These are phyloP conservation scores for Capronia coronata DNA, from an alignment of 2,329 filamentous ascomycete species.

Conservation along the genomic window DNA sequence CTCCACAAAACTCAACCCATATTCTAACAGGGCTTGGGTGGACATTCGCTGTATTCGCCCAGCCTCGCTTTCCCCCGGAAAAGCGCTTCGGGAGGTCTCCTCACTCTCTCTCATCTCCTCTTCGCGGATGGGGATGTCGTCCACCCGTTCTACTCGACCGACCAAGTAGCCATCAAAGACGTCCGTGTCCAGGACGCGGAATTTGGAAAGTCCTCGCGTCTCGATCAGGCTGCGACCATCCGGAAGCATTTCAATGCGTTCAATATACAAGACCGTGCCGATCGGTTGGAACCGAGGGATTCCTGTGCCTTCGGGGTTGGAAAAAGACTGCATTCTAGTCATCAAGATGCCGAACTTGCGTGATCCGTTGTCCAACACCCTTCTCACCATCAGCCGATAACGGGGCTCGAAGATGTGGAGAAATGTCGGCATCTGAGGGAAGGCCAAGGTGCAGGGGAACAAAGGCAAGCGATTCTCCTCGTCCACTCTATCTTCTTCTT, in stretches of 20 bases:
- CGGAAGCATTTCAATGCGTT: slow-evolving; percentile 64
- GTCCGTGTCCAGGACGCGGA: slow-evolving; percentile 60
- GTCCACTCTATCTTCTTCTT: slow-evolving; percentile 50
- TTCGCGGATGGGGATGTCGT: slow-evolving; percentile 74
- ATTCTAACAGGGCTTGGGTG: slow-evolving; percentile 62
- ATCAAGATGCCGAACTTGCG: slow-evolving; percentile 81
- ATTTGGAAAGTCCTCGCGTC: slow-evolving; percentile 68
- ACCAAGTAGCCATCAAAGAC: slow-evolving; percentile 70
- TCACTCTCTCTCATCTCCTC: slow-evolving; percentile 69
- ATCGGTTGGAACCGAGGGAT: slow-evolving; percentile 60
- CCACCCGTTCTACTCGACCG: slow-evolving; percentile 67
- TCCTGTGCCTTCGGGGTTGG: slow-evolving; percentile 43
- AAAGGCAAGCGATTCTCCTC: slow-evolving; percentile 60
- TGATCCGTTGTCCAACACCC: slow-evolving; percentile 62
- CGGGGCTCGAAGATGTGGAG: slow-evolving; percentile 89
- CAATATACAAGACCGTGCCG: slow-evolving; percentile 71
- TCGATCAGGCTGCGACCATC: slow-evolving; percentile 80
- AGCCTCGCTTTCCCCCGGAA: slow-evolving; percentile 31
- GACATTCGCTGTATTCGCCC: slow-evolving; percentile 52
- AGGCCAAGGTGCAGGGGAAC: slow-evolving; percentile 75
- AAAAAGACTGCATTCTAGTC: slow-evolving; percentile 51
- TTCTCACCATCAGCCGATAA: slow-evolving; percentile 81
- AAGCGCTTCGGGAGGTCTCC: slow-evolving; percentile 48
- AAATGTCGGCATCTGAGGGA: slow-evolving; percentile 77
- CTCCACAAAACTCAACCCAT: slow-evolving; percentile 60